These are phyloP conservation scores for Carallia pectinifolia DNA, from an alignment of 345 rosid genomes.

Conservation along the genomic window DNA sequence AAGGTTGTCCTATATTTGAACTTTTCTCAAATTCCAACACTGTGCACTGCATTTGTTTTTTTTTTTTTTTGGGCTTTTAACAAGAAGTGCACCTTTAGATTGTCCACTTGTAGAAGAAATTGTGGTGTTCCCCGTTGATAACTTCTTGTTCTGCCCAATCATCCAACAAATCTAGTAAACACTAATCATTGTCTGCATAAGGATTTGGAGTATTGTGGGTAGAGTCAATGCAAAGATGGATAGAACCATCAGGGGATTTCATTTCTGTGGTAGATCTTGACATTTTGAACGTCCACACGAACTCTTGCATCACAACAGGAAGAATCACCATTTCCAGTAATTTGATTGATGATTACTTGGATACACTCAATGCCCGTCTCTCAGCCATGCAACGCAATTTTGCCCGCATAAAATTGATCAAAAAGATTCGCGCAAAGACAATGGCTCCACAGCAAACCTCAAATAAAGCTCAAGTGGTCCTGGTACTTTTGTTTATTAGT, in stretches of 20 bases:
- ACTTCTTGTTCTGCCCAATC: background rate
- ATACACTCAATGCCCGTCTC: background rate
- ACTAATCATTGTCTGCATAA: background rate
- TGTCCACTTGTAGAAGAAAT: constrained; percentile 9
- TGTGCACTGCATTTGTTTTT: no score
- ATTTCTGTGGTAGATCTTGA: background rate
- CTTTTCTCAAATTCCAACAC: no score
- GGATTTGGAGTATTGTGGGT: background rate
- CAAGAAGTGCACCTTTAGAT: background rate
- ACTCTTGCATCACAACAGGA: background rate
- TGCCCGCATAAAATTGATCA: background rate
- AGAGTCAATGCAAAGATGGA: no score
- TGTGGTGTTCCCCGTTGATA: background rate
- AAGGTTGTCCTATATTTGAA: no score
- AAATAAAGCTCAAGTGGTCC: no score
- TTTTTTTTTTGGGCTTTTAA: no score
- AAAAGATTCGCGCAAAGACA: no score
- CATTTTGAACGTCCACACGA: background rate
- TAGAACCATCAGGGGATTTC: background rate
- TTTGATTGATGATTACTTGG: background rate
- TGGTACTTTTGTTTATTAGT: no score
- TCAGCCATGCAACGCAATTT: background rate
- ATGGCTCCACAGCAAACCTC: no score
- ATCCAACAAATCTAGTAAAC: background rate
- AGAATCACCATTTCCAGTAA: background rate